Conservation (phyloP, 2,329 filamentous ascomycete species). For the Arthroderma uncinatum region DNA sequence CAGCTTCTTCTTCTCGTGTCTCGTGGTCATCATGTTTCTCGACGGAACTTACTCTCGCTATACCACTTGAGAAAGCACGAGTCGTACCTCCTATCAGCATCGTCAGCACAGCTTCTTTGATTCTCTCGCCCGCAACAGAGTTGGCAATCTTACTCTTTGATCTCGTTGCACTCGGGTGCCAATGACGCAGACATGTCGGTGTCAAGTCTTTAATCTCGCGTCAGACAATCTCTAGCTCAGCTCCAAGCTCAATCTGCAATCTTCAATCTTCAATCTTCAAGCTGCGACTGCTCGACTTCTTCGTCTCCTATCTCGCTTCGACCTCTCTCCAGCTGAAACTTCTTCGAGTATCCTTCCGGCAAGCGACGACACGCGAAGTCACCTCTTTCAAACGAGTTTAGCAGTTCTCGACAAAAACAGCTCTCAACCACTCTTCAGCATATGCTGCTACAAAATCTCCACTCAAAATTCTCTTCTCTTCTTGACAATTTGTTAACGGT, state of each 20-base stretch:
- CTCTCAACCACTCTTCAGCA: not conserved
- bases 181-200: constrained; percentile 78
- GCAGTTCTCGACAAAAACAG: not conserved
- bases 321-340: not conserved
- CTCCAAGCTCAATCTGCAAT: not conserved
- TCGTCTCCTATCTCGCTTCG: not conserved
- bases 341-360: not conserved
- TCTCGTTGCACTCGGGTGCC: constrained; percentile 85
- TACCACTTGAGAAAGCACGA: constrained; percentile 99
- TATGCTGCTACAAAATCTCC: not conserved
- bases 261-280: not conserved
- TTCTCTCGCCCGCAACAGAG: not conserved
- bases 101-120: constrained; percentile 7
- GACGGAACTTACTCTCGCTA: constrained; percentile 67
- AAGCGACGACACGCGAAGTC: not conserved
- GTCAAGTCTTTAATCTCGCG: not conserved
- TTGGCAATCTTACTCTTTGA: constrained; percentile 67
- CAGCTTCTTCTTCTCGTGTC: constrained; percentile 7
- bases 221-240: not conserved
- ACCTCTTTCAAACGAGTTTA: not conserved
- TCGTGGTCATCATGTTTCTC: not conserved
- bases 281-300: not conserved
- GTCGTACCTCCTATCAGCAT: constrained; percentile 66
- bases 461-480: not conserved
- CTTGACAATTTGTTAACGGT: not conserved